Evolutionary conservation across 192 early-diverging fungal genomes (phyloP), one percentile per base, ranked within the genome.

Genomic region (Spizellomyces sp.): DNA sequence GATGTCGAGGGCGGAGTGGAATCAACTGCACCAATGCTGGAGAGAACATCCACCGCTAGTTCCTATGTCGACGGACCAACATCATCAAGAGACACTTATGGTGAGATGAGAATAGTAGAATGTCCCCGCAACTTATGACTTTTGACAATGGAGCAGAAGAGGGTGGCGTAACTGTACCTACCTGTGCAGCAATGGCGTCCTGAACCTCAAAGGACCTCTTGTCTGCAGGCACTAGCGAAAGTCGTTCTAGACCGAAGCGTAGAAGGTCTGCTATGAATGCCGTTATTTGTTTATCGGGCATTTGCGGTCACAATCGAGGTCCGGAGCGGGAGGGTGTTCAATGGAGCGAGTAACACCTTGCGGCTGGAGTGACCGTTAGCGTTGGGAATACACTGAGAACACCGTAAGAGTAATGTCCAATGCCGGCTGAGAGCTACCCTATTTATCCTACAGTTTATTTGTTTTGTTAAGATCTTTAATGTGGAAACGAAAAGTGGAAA

Each of bases 211-310:
- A 48, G 4, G 63, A 66, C 4, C 52, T 21, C 42, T 73, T 64
- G 9, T 73, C 71, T 15, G 64, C 58, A 1, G 73, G 66, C 36
- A 69, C 58, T 15, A 69, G 66, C 6, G 73, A 68, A 17, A 68
- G 58, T 48, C 66, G 67, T 9, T 68, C 59, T 12, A 75, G 66
- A 12, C 73, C 66, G 12, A 68, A 71, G 5, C 66, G 62, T 12
- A 75, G 66, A n/a, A 75, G 17, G 59, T 67, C 73, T 17, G 59
- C 59, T 27, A 75, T 67, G 60, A 75, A 75, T 15, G 36, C 43
- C 7, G 73, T 36, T 14, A 75, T 67, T 14, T 75, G 73, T 36
- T 48, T 59, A 19, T 75, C 73, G 12, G 73, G 73, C 73, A 75
- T 75, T 54, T 19, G 27, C 27, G 27, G 27, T 36, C 27, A 36